phyloP scores from a whole-genome alignment of 176 grass and related monocot genomes.

The Eragrostis nindensis region DNA sequence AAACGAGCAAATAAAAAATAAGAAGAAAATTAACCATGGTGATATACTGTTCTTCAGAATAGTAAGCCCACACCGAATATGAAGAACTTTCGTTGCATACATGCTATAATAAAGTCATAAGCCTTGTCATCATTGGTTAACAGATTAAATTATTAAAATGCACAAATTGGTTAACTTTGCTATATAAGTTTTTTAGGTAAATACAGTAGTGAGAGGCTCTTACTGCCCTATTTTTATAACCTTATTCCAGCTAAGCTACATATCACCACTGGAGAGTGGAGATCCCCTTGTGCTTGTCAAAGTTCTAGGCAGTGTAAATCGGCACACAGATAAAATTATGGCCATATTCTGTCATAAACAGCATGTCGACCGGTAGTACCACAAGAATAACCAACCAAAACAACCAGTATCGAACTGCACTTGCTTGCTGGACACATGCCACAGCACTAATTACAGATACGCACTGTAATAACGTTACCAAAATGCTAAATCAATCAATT shows the following conservation, averaged over 20 bases:
- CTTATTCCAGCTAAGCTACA: not conserved
- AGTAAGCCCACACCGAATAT: not conserved
- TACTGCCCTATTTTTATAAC: constrained; percentile 8
- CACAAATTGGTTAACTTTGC: too few relatives aligned
- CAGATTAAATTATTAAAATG: too few relatives aligned
- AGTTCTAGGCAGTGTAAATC: not conserved
- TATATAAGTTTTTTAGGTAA: too few relatives aligned
- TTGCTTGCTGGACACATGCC: not conserved
- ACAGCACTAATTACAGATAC: not conserved
- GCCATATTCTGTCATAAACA: not conserved
- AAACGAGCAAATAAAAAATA: not conserved
- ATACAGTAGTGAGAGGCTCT: too few relatives aligned
- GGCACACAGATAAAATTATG: not conserved
- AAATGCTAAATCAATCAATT: not conserved
- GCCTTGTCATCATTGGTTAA: constrained; percentile 4
- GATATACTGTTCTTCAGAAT: not conserved
- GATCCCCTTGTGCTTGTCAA: not conserved
- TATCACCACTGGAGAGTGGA: not conserved
- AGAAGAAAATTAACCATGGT: constrained; percentile 2
- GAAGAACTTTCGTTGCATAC: not conserved
- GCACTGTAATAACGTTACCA: not conserved
- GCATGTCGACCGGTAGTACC: not conserved
- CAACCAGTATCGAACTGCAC: not conserved
- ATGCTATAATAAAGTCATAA: constrained; percentile 10
- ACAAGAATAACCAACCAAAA: constrained; percentile 11